phyloP scores from a whole-genome alignment of 495 filamentous ascomycete genomes.

The Bathelium albidoporum region DNA sequence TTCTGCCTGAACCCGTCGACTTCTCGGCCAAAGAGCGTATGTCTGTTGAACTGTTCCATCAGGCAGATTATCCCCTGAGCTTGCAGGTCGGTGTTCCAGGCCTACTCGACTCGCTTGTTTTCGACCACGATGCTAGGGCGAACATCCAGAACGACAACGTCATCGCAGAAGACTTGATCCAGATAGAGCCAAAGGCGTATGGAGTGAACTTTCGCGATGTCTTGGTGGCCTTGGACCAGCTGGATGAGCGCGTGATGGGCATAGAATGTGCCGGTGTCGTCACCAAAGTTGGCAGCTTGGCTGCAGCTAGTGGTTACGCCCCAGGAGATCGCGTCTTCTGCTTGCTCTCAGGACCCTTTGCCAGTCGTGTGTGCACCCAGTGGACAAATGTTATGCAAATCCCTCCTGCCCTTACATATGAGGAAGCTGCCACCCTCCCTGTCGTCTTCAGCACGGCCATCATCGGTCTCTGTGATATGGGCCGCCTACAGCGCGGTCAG shows the following conservation, averaged over 20 bases:
- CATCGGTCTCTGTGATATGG: conserved; percentile 32
- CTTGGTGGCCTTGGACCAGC: neutral
- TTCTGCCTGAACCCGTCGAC: neutral
- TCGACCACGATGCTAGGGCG: neutral
- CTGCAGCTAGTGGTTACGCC: neutral
- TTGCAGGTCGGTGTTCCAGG: neutral
- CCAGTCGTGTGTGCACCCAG: neutral
- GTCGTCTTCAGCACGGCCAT: conserved; percentile 33
- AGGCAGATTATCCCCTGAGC: neutral
- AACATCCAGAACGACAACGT: neutral
- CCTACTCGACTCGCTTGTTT: conserved; percentile 1
- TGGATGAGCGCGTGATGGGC: neutral
- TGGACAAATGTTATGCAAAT: neutral
- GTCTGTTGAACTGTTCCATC: neutral
- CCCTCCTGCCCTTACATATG: conserved; percentile 14
- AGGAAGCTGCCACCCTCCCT: conserved; percentile 38
- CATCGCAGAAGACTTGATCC: neutral
- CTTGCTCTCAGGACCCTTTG: neutral
- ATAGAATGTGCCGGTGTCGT: conserved; percentile 2
- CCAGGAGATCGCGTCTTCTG: neutral
- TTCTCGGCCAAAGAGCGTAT: no score
- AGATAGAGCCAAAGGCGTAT: conserved; percentile 1
- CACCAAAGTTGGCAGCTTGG: neutral
- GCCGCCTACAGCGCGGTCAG: conserved; percentile 26
- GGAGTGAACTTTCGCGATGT: conserved; percentile 5